A percentile compares a stretch with the other conserved stretches of the same genome.
Evolutionary conservation across 2,329 filamentous ascomycete genomes (phyloP).

Genomic region (Blastomyces emzantsi): DNA sequence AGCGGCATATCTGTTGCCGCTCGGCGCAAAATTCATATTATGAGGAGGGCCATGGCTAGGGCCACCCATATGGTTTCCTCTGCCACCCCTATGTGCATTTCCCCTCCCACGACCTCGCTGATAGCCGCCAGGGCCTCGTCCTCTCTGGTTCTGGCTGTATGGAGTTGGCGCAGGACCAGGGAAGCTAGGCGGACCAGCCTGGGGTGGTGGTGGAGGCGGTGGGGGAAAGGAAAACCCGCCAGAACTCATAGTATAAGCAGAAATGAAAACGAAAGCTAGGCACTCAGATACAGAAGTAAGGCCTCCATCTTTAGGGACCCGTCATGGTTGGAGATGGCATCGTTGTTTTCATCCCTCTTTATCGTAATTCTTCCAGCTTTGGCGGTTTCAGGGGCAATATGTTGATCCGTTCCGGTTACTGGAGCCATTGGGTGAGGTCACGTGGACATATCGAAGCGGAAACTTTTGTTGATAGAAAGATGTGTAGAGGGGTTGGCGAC

Average conservation of each 20-base stretch:
- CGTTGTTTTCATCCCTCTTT: neutral
- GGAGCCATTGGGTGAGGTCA: neutral
- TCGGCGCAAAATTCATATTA: constrained; percentile 19
- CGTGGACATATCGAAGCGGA: neutral
- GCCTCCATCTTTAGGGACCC: neutral
- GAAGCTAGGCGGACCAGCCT: constrained; percentile 13
- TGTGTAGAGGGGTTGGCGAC: neutral
- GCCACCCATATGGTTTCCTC: constrained; percentile 22
- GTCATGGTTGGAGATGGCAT: neutral
- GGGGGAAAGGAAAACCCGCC: constrained; percentile 41
- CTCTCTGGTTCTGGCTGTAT: constrained; percentile 24
- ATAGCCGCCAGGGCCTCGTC: constrained; percentile 14
- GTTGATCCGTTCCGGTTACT: neutral
- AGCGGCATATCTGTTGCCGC: constrained; percentile 9
- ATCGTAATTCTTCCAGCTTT: neutral
- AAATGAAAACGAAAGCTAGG: neutral
- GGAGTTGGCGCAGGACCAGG: constrained; percentile 19
- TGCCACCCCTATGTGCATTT: constrained; percentile 25
- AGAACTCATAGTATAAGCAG: constrained; percentile 27
- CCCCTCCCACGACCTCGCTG: constrained; percentile 21
- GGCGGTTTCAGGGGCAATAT: neutral
- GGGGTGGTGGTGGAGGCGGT: constrained; percentile 36
- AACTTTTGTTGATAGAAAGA: neutral
- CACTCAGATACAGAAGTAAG: neutral
- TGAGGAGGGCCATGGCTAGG: constrained; percentile 20